Conservation (phyloP, 2,329 filamentous ascomycete genomes). For the Colletotrichum gloeosporioides region DNA sequence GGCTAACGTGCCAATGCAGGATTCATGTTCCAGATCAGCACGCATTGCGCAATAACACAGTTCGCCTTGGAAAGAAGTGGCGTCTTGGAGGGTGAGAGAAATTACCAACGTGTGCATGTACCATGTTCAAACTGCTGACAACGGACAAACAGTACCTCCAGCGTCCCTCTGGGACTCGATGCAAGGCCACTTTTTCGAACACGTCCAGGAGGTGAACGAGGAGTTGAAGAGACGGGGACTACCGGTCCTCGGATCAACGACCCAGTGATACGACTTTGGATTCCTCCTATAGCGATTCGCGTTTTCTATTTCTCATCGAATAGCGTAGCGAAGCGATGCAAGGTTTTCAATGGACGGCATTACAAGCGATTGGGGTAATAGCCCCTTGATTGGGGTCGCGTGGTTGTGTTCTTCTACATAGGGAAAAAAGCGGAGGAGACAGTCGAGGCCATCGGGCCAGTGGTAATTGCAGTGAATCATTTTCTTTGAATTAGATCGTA, state of each 20-base stretch:
- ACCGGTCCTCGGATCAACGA: background rate
- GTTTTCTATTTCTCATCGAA: background rate
- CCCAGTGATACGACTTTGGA: background rate
- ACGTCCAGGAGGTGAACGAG: constrained; percentile 22
- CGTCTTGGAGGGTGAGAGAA: constrained; percentile 20
- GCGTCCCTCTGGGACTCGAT: constrained; percentile 25
- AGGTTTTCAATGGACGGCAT: background rate
- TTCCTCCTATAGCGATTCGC: background rate
- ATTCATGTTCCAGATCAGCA: constrained; percentile 32
- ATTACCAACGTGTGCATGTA: background rate
- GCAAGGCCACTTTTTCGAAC: constrained; percentile 25
- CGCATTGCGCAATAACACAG: constrained; percentile 29
- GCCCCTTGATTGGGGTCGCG: background rate
- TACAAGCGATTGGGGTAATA: background rate
- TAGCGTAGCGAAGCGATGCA: background rate
- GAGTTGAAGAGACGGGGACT: constrained; percentile 11
- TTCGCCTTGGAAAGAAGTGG: constrained; percentile 22
- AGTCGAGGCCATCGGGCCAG: background rate
- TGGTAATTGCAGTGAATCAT: background rate
- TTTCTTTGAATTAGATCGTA: background rate
- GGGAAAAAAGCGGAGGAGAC: background rate
- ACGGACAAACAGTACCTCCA: constrained; percentile 15
- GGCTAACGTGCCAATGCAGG: constrained; percentile 34
- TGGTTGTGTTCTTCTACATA: background rate
- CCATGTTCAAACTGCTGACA: background rate